Evolutionary conservation across 371 early-diverging fungal species (phyloP), one percentile per base, ranked within the genome.

Genomic region (Nosema muscidifuracis): DNA sequence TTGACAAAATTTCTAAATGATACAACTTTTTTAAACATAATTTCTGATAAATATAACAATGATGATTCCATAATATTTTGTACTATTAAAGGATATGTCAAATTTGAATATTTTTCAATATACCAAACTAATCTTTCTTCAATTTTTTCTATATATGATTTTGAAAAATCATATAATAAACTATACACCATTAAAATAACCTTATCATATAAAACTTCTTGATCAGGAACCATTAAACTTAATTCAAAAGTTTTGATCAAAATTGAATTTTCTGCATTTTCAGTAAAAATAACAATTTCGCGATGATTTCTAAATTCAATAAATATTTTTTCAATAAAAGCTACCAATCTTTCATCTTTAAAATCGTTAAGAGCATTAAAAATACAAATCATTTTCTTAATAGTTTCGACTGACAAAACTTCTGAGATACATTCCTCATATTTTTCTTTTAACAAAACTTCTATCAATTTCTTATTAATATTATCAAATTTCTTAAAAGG

Each of bases 181-280:
- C 34, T 24, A 22, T 60, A 60, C 1, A 33, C 38, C 40, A 60
- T 33, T 16, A 24, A 10, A 20, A 60, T 56, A 33, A 60, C 20
- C 10, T 33, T 60, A n/a, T 33, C 20, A 38, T 60, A 34, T 4
- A 60, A 33, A 4, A 16, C 6, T 30, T 30, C 33, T 10, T 31
- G 60, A 38, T 60, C 36, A 9, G 60, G 60, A 60, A 33, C 30
- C 33, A 36, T 10, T 10, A 60, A 28, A 60, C 60, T 60, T 20
- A 70, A 28, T 26, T 70, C 70, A 70, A 60, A 60, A n/a, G 70
- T 62, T 40, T 61, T 70, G 20, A 44, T 30, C 16, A 61, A 50
- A 60, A 70, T 61, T 0, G 43, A 57, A 22, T 56, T 47, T 24
- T 47, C 51, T 31, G 28, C 50, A 31, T 55, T 38, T 24, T 70